Base-by-base conservation (phyloP, 441 rosid species). In the Euphorbia celastroides region DNA sequence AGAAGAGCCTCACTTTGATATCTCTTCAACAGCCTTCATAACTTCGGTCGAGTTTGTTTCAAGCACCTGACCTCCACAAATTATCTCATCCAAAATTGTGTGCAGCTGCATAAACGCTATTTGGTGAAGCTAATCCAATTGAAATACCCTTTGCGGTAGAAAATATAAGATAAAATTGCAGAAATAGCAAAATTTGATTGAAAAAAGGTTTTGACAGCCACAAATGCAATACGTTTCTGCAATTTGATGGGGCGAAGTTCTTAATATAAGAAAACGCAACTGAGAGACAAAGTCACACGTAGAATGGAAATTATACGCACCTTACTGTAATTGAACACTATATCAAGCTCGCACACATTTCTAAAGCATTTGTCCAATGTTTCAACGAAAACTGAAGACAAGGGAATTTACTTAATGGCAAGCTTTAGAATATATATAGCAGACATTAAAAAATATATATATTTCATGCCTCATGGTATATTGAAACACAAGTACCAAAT, bases 291-390 rank as follows among this genome's bases (percentile, higher is more conserved):
- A n/a, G n/a, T n/a, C n/a, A n/a, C 11, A 56, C 65, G 12, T 38
- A 66, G 30, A 65, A 13, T 55, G 27, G 52, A 36, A 54, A 67
- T 60, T 25, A 56, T 51, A 48, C 79, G 66, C 58, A 91, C 98
- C 98, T 94, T 94, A 81, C 84, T 83, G 83, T 90, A 92, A 70
- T 86, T 92, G 85, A 84, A 87, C 63, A 94, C 88, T 8, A 88
- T 82, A 78, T 92, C 99, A 44, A 89, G 96, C 86, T 94, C 98
- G 30, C 97, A 89, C 28, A 89, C 97, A 80, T 94, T 88, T 78
- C 82, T 88, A 88, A 94, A 94, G 94, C 97, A 94, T 80, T 87
- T 94, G 82, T 94, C 99, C 78, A 94, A 76, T 7, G 97, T 88
- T 80, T 91, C 98, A 76, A 88, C 99, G 79, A 88, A 81, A 82